Evolutionary conservation across 805 yeast genomes (phyloP).

Genomic region (Ogataea parapolymorpha): DNA sequence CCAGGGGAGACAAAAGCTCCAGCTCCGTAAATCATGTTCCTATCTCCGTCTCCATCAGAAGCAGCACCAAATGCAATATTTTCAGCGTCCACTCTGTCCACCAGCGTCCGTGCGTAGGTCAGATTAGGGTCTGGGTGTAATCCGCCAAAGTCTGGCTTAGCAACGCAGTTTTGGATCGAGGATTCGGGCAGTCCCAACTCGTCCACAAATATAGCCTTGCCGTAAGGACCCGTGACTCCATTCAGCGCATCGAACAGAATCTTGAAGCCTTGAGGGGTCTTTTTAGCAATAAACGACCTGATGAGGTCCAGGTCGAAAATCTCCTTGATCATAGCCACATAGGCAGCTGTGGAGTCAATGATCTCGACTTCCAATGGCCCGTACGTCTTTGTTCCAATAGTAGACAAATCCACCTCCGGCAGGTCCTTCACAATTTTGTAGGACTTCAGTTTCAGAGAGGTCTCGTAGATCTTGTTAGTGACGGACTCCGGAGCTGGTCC

Average conservation of each 20-base stretch:
- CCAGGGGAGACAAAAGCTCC: slow-evolving; percentile 96
- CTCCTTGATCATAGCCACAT: slow-evolving; percentile 71
- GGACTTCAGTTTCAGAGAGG: slow-evolving; percentile 51
- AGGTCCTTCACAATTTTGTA: slow-evolving; percentile 61
- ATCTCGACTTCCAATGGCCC: slow-evolving; percentile 74
- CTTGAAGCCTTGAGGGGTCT: slow-evolving; percentile 55
- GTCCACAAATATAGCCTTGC: slow-evolving; percentile 74
- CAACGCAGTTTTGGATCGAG: slow-evolving; percentile 73
- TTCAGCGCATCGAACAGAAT: slow-evolving; percentile 86
- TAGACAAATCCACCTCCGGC: slow-evolving; percentile 60
- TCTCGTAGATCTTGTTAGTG: slow-evolving; percentile 80
- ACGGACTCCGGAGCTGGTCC: slow-evolving; percentile 98
- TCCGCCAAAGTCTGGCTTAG: slow-evolving; percentile 93
- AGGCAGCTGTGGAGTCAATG: slow-evolving; percentile 77
- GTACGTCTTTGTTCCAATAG: slow-evolving; percentile 47
- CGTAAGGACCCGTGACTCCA: slow-evolving; percentile 98
- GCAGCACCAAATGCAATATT: slow-evolving; percentile 95
- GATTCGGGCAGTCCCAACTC: slow-evolving; percentile 74
- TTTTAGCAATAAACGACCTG: slow-evolving; percentile 57
- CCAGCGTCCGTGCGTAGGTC: slow-evolving; percentile 88
- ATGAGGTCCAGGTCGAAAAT: slow-evolving; percentile 88
- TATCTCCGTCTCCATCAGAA: slow-evolving; percentile 98
- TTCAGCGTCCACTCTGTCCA: slow-evolving; percentile 77
- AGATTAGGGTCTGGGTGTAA: slow-evolving; percentile 97
- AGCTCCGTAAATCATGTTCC: slow-evolving; percentile 97